Percentiles rank a stretch among this genome's conserved stretches.
phyloP scores from a whole-genome alignment of 495 filamentous ascomycete species.

The Penicillium turbatum region DNA sequence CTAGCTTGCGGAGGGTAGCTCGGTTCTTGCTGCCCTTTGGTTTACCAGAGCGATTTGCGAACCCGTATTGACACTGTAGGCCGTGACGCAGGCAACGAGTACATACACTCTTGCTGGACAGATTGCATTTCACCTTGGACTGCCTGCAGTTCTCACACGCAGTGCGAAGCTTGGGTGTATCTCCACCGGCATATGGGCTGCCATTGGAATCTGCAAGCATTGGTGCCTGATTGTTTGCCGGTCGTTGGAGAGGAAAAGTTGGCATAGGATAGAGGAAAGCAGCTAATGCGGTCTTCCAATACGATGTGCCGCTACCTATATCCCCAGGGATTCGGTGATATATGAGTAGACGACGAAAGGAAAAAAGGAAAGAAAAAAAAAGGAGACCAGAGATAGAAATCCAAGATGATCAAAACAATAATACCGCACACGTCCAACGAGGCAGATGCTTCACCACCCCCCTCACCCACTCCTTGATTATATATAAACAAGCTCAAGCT shows the following conservation, averaged over 20 bases:
- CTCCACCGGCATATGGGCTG: conserved; percentile 20
- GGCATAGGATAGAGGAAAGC: neutral
- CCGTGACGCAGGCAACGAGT: conserved; percentile 44
- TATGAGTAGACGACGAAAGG: neutral
- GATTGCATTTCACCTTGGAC: conserved; percentile 47
- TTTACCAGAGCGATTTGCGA: conserved; percentile 46
- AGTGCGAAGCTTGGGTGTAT: conserved; percentile 40
- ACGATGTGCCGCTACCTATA: neutral
- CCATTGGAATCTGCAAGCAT: conserved; percentile 37
- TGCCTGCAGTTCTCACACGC: conserved; percentile 47
- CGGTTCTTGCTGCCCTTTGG: conserved; percentile 48
- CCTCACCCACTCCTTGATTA: conserved; percentile 8
- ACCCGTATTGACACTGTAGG: conserved; percentile 42
- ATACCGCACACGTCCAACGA: conserved; percentile 7
- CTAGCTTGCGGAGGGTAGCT: conserved; percentile 41
- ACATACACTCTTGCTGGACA: conserved; percentile 40
- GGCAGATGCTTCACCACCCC: conserved; percentile 5
- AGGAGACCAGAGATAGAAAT: neutral
- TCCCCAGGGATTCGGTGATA: neutral
- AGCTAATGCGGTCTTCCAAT: conserved; percentile 2
- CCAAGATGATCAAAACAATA: conserved; percentile 8
- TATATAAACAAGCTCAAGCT: conserved; percentile 21
- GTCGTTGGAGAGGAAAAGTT: neutral
- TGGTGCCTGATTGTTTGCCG: neutral
- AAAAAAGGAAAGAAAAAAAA: neutral